A percentile compares a stretch with the other conserved stretches of the same genome.
phyloP scores from a whole-genome alignment of 2,329 filamentous ascomycete species.

The Pseudogymnoascus sp. region DNA sequence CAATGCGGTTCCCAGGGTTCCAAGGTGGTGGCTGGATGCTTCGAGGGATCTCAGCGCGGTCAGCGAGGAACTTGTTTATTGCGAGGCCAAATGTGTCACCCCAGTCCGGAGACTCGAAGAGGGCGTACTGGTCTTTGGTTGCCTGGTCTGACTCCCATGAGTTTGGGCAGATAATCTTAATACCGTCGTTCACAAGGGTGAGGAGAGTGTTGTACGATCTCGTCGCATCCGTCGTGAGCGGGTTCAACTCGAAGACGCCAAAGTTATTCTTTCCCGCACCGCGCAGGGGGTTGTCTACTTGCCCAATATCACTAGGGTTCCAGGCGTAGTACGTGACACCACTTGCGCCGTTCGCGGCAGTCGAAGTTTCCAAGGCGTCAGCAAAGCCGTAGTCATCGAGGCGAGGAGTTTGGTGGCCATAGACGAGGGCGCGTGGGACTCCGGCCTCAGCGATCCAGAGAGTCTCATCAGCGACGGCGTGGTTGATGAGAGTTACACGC shows the following conservation, averaged over 20 bases:
- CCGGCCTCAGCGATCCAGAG: constrained; percentile 16
- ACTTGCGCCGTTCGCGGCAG: constrained; percentile 16
- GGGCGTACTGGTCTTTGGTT: constrained; percentile 15
- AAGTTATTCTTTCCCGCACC: constrained; percentile 16
- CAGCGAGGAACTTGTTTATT: constrained; percentile 14
- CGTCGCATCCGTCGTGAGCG: constrained; percentile 10
- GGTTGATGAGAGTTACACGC: constrained; percentile 14
- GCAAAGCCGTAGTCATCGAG: constrained; percentile 15
- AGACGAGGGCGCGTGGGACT: constrained; percentile 14
- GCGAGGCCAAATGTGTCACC: constrained; percentile 15
- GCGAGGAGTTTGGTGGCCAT: constrained; percentile 16
- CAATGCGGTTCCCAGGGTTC: constrained; percentile 14
- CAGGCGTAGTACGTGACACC: constrained; percentile 17
- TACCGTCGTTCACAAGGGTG: constrained; percentile 14
- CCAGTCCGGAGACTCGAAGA: constrained; percentile 15
- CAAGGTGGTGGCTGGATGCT: constrained; percentile 14
- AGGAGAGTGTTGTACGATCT: constrained; percentile 13
- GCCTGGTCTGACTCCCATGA: constrained; percentile 15
- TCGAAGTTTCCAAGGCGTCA: constrained; percentile 14
- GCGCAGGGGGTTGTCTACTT: constrained; percentile 11
- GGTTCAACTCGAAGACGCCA: constrained; percentile 17
- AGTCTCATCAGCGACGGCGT: constrained; percentile 15
- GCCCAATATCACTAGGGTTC: constrained; percentile 10
- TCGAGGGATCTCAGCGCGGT: constrained; percentile 13
- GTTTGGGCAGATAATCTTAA: constrained; percentile 17